Percentiles rank a stretch among this genome's conserved stretches.
Conservation (phyloP, 225 moss, liverwort and hornwort genomes). For the Bryum argenteum region DNA sequence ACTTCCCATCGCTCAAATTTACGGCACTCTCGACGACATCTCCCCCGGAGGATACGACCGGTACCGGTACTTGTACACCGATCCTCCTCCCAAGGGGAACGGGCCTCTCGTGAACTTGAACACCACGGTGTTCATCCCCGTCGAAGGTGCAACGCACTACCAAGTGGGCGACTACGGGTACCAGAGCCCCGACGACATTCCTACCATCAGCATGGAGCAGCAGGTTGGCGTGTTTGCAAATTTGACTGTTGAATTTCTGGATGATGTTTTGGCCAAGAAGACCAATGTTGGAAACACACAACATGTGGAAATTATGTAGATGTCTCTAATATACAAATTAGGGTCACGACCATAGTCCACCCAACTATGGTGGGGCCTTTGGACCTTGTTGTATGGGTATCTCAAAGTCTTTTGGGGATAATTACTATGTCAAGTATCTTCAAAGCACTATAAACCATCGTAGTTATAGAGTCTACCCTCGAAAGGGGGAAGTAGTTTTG, state of each 20-base stretch:
- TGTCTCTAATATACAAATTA: too few relatives aligned
- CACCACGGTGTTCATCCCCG: constrained; percentile 29
- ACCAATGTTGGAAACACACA: background rate
- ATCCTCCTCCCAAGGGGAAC: constrained; percentile 31
- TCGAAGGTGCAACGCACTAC: constrained; percentile 48
- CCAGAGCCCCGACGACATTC: constrained; percentile 40
- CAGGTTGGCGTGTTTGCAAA: constrained; percentile 39
- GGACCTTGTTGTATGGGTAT: too few relatives aligned
- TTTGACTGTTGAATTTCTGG: constrained; percentile 29
- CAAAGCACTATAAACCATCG: too few relatives aligned
- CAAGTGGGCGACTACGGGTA: constrained; percentile 67
- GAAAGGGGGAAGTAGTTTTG: too few relatives aligned
- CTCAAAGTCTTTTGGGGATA: too few relatives aligned
- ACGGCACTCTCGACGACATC: constrained; percentile 46
- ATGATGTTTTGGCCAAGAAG: background rate
- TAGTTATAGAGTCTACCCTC: too few relatives aligned
- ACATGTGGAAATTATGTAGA: background rate
- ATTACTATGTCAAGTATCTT: too few relatives aligned
- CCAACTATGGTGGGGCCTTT: too few relatives aligned
- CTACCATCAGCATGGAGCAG: constrained; percentile 51
- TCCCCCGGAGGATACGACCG: constrained; percentile 27
- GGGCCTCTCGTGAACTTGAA: constrained; percentile 45
- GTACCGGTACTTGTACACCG: background rate
- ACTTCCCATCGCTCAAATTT: constrained; percentile 34
- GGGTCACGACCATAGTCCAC: too few relatives aligned